Evolutionary conservation across 169 alveolate genomes (phyloP).

Genomic region (Babesia divergens): DNA sequence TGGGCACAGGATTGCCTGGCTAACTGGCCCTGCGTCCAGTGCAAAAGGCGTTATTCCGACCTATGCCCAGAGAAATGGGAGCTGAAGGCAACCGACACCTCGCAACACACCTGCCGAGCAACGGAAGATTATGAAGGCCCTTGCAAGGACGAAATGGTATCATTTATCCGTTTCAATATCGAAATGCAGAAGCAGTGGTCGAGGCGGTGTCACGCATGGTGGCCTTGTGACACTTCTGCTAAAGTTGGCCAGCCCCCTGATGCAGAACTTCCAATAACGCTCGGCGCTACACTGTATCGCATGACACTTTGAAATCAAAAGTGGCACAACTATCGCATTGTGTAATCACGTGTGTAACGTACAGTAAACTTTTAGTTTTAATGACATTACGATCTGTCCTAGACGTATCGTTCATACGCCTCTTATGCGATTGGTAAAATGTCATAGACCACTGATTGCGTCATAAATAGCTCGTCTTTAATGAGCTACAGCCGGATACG

Average conservation of each 20-base stretch:
- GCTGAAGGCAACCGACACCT: background rate
- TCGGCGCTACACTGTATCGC: slow-evolving; percentile 27
- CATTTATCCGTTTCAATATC: slow-evolving; percentile 49
- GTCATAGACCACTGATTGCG: too few species aligned
- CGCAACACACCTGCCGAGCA: slow-evolving; percentile 15
- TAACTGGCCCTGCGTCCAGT: slow-evolving; percentile 75
- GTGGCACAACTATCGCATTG: too few species aligned
- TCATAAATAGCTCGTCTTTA: too few species aligned
- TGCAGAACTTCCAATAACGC: slow-evolving; percentile 17
- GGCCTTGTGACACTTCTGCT: slow-evolving; percentile 46
- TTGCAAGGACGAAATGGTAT: slow-evolving; percentile 32
- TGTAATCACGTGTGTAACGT: too few species aligned
- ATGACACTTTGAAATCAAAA: slow-evolving; percentile 3
- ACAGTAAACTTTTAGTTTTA: too few species aligned
- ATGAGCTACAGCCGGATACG: too few species aligned
- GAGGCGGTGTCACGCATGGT: slow-evolving; percentile 51
- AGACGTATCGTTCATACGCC: too few species aligned
- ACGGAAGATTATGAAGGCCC: slow-evolving; percentile 35
- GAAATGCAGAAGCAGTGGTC: slow-evolving; percentile 67
- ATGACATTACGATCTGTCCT: too few species aligned
- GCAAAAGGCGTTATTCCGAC: slow-evolving; percentile 66
- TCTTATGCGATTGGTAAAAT: too few species aligned
- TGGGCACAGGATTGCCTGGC: slow-evolving; percentile 72
- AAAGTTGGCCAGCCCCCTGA: background rate
- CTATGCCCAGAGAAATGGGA: slow-evolving; percentile 69